Evolutionary conservation across 257 asterid genomes (phyloP).

Genomic region (Ligustrum vulgare): DNA sequence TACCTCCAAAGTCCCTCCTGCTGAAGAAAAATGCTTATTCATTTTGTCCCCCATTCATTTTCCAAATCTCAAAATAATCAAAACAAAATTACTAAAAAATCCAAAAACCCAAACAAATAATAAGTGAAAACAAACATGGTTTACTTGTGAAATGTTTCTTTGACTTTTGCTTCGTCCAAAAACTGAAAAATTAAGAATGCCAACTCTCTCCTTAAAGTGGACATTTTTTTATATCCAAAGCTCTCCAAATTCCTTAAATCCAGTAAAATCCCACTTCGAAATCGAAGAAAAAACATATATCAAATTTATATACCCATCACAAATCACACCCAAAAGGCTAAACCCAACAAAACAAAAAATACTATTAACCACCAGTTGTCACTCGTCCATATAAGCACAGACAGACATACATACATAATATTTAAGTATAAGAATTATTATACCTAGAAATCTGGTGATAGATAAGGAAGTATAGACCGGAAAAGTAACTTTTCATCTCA

Average conservation of each 20-base stretch:
- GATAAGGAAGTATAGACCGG: background rate
- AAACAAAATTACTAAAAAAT: background rate
- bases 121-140: background rate
- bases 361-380: background rate
- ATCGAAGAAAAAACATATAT: background rate
- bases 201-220: constrained; percentile 41
- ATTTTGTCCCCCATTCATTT: constrained; percentile 25
- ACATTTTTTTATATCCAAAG: background rate
- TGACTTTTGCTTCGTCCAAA: constrained; percentile 58
- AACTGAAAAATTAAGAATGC: constrained; percentile 62
- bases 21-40: constrained; percentile 36
- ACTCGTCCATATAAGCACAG: background rate
- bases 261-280: constrained; percentile 4
- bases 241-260: background rate
- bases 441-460: background rate
- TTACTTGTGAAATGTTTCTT: constrained; percentile 57
- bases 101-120: background rate
- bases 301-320: background rate
- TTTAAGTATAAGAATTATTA: background rate
- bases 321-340: background rate
- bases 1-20: constrained; percentile 36
- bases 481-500: background rate
- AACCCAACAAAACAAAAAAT: background rate
- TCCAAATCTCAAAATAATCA: background rate
- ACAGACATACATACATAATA: background rate